A percentile compares a stretch with the other conserved stretches of the same genome.
phyloP scores from a whole-genome alignment of 225 moss, liverwort and hornwort species.

The Bryoerythrophyllum caledonicum region DNA sequence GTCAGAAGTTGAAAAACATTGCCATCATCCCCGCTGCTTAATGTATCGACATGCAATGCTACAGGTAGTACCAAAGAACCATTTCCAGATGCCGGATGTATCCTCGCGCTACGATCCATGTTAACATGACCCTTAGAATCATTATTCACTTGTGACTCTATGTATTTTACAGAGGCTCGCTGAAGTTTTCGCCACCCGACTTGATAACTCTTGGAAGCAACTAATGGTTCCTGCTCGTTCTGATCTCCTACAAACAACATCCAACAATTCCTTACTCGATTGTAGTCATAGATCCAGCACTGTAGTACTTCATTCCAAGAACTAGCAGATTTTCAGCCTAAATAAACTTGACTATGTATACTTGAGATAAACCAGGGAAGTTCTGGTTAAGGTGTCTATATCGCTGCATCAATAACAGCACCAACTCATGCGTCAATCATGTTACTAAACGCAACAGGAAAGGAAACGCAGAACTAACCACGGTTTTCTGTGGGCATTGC shows the following conservation, averaged over 20 bases:
- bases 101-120: conserved; percentile 39
- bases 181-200: conserved; percentile 57
- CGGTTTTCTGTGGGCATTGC: conserved; percentile 46
- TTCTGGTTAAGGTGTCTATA: conserved; percentile 11
- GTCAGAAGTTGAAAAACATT: conserved; percentile 33
- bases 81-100: conserved; percentile 42
- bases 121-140: conserved; percentile 28
- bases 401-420: conserved; percentile 6
- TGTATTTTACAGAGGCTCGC: conserved; percentile 51
- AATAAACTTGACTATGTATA: neutral
- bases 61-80: conserved; percentile 36
- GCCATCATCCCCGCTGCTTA: conserved; percentile 23
- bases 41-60: conserved; percentile 20
- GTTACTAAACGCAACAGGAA: neutral
- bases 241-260: conserved; percentile 45
- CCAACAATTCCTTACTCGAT: conserved; percentile 11
- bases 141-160: conserved; percentile 30
- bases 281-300: neutral
- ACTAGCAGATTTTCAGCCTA: neutral
- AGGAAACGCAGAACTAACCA: conserved; percentile 28
- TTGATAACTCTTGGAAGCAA: conserved; percentile 37
- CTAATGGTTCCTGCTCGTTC: conserved; percentile 37
- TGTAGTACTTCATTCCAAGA: neutral
- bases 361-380: neutral
- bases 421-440: neutral